phyloP scores from a whole-genome alignment of 257 asterid species.

The Rhazya stricta region DNA sequence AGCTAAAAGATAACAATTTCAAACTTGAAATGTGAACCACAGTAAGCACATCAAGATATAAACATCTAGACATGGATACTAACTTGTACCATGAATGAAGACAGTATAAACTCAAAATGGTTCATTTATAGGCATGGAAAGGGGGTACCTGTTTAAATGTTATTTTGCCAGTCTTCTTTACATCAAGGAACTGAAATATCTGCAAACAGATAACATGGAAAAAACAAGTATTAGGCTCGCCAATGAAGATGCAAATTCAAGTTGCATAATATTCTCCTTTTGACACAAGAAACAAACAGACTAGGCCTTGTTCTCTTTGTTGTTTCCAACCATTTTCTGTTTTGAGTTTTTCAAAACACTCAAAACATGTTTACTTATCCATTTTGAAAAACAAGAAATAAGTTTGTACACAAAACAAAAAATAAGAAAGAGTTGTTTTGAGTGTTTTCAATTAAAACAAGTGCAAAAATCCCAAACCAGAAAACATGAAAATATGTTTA shows the following conservation, averaged over 20 bases:
- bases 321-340: no score
- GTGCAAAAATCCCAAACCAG: no score
- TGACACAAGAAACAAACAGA: neutral
- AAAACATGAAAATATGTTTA: no score
- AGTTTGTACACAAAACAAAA: no score
- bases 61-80: neutral
- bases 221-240: neutral
- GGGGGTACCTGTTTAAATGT: conserved; percentile 74
- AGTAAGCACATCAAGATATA: neutral
- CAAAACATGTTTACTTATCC: no score
- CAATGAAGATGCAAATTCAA: neutral
- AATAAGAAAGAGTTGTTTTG: no score
- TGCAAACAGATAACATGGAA: conserved; percentile 17
- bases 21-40: neutral
- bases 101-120: neutral
- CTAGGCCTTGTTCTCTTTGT: neutral
- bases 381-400: no score
- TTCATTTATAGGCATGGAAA: neutral
- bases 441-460: no score
- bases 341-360: no score
- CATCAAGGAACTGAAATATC: conserved; percentile 79
- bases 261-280: neutral
- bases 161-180: conserved; percentile 65
- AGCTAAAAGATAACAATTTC: neutral
- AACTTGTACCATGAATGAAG: neutral